Evolutionary conservation across 208 protist species (phyloP), one percentile per base, ranked within the genome.

Genomic region (Novymonas esmeraldas): DNA sequence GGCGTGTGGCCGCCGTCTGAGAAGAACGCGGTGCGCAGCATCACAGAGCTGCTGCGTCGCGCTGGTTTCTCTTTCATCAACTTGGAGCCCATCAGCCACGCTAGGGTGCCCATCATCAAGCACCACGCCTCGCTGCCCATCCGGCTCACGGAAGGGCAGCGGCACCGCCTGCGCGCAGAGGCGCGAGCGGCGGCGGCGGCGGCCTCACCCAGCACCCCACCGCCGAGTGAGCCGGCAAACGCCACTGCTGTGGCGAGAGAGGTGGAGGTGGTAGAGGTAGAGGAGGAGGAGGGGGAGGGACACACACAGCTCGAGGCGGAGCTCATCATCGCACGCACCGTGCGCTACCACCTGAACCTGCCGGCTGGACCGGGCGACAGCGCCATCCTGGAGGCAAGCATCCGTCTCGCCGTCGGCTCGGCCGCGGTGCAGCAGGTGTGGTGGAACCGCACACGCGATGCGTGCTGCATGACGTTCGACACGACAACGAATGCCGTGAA

Each of bases 61-160:
- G 91, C 83, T 0, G 91, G 91, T 3, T 96, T 96, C 66, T 92
- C 87, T 1, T 92, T 83, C 71, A 76, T 84, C 2, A 93, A 93
- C 50, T 67, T 96, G 13, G 89, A 94, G 72, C 89, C 87, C 26
- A 94, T 96, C 58, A 81, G 72, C 46, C 85, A 93, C 61, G 91
- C 91, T 14, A 84, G 91, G 6, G 91, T 96, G 70, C 91, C 91
- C 5, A 96, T 96, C 58, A 87, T 96, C 24, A 96, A 96, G 74
- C 91, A 96, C 58, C 87, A 96, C 71, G 87, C 88, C n/a, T 90
- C 82, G 34, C 68, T 82, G 20, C 90, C 90, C 2, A 90, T 95
- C 51, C 76, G 75, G 5, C 26, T 82, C 24, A 69, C 59, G 2
- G 63, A 64, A 7, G 64, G 69, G 48, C 70, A 76, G 36, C 70